These are phyloP conservation scores for Brasenia schreberi DNA, from an alignment of 164 flowering plant genomes.

Conservation along the genomic window DNA sequence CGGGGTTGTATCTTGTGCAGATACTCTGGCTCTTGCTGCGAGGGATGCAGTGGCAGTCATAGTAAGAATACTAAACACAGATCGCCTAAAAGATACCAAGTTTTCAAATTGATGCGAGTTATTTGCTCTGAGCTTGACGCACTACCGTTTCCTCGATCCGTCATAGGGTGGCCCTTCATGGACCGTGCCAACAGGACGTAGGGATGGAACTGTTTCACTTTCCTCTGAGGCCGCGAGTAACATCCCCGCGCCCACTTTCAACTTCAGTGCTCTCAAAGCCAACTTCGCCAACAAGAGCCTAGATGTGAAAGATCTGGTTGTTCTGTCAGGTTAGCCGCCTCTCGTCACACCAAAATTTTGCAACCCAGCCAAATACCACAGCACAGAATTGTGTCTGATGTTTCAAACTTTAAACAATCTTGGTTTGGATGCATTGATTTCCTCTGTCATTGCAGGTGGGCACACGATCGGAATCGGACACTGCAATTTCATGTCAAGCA, in stretches of 20 bases:
- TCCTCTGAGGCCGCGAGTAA: conserved; percentile 34
- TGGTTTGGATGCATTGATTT: neutral
- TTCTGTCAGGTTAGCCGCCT: conserved; percentile 50
- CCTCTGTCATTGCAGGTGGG: neutral
- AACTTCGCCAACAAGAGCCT: conserved; percentile 50
- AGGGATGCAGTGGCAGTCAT: conserved; percentile 55
- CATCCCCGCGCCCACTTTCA: conserved; percentile 56
- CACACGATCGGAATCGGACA: conserved; percentile 2
- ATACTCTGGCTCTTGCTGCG: conserved; percentile 53
- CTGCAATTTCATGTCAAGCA: neutral
- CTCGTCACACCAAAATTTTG: too few relatives aligned
- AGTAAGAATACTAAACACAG: conserved; percentile 19
- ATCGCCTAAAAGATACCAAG: neutral
- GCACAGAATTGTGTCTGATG: neutral
- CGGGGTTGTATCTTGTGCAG: conserved; percentile 85
- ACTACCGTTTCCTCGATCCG: neutral
- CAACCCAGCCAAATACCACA: too few relatives aligned
- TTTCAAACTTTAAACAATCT: neutral
- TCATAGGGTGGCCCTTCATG: conserved; percentile 42
- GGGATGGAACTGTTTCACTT: conserved; percentile 63
- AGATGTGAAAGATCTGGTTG: conserved; percentile 48
- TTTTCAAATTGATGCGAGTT: neutral
- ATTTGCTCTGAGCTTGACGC: neutral
- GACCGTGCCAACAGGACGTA: conserved; percentile 82
- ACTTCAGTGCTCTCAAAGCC: conserved; percentile 36